Percentiles rank a stretch among this genome's conserved stretches.
phyloP scores from a whole-genome alignment of 2,329 filamentous ascomycete species.

The Orbilia brochopaga region DNA sequence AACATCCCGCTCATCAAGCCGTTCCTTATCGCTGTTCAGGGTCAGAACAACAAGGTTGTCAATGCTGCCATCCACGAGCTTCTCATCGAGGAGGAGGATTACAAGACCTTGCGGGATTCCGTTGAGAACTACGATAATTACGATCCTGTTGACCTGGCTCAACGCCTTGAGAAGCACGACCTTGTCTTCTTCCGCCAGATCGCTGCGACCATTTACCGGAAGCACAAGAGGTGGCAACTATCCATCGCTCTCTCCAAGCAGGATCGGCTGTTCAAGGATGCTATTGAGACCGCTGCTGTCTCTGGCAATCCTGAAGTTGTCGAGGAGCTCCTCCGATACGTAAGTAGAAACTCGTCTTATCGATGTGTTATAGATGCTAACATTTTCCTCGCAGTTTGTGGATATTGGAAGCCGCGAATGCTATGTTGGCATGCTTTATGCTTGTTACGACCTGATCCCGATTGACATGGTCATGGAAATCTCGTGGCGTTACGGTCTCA shows the following conservation, averaged over 20 bases:
- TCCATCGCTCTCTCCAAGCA: slow-evolving; percentile 97
- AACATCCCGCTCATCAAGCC: slow-evolving; percentile 98
- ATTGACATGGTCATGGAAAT: slow-evolving; percentile 92
- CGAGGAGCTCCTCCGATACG: slow-evolving; percentile 93
- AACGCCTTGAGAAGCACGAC: slow-evolving; percentile 94
- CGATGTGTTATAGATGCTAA: slow-evolving; percentile 56
- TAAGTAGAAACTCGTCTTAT: slow-evolving; percentile 65
- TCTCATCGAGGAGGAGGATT: slow-evolving; percentile 97
- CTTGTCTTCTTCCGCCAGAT: slow-evolving; percentile 99
- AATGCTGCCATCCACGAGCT: slow-evolving; percentile 98
- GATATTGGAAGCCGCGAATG: slow-evolving; percentile 99
- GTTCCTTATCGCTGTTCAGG: slow-evolving; percentile 93
- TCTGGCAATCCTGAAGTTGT: slow-evolving; percentile 90
- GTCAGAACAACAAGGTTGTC: slow-evolving; percentile 96
- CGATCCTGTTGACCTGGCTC: slow-evolving; percentile 88
- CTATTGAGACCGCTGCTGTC: slow-evolving; percentile 94
- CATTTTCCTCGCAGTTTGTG: slow-evolving; percentile 73
- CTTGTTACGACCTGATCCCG: slow-evolving; percentile 95
- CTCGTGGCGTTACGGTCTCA: slow-evolving; percentile 92
- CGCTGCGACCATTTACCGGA: slow-evolving; percentile 96
- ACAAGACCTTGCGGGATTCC: slow-evolving; percentile 97
- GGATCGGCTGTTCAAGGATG: slow-evolving; percentile 99
- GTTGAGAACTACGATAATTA: slow-evolving; percentile 99
- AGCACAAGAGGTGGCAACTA: slow-evolving; percentile 99
- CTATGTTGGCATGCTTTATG: slow-evolving; percentile 99